Percentiles rank a stretch among this genome's conserved stretches.
Conservation (phyloP, 129 eudicot genomes). For the Escallonia rubra region DNA sequence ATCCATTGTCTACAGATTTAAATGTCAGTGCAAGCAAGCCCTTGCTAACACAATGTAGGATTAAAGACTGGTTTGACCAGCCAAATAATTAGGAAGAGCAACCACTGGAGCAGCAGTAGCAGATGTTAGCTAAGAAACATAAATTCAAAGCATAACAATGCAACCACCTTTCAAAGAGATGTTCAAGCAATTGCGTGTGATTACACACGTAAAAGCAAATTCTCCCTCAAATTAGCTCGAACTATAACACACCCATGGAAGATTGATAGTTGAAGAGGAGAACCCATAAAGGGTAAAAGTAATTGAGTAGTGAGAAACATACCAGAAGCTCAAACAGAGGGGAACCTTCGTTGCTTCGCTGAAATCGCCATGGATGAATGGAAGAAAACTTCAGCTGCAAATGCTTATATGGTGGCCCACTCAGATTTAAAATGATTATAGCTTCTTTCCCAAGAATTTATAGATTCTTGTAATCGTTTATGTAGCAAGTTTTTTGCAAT, state of each 20-base stretch:
- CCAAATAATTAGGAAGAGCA: background rate
- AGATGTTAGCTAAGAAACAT: background rate
- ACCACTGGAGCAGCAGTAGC: background rate
- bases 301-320: conserved; percentile 6
- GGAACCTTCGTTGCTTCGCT: conserved; percentile 23
- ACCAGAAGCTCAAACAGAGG: conserved; percentile 12
- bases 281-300: background rate
- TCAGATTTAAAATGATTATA: background rate
- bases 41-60: too few species aligned
- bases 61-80: too few species aligned
- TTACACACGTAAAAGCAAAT: background rate
- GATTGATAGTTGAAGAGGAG: conserved; percentile 4
- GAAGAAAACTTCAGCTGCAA: background rate
- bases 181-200: background rate
- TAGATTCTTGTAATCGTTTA: background rate
- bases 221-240: conserved; percentile 6
- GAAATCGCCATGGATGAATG: conserved; percentile 18
- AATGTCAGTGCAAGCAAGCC: too few species aligned
- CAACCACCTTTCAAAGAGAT: conserved; percentile 3
- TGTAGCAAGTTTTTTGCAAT: background rate
- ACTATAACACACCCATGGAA: conserved; percentile 9
- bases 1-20: too few species aligned
- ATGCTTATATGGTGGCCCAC: background rate
- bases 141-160: background rate
- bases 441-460: conserved; percentile 4